Conservation (phyloP, 768 basidiomycete genomes). For the Lactarius sanguifluus region DNA sequence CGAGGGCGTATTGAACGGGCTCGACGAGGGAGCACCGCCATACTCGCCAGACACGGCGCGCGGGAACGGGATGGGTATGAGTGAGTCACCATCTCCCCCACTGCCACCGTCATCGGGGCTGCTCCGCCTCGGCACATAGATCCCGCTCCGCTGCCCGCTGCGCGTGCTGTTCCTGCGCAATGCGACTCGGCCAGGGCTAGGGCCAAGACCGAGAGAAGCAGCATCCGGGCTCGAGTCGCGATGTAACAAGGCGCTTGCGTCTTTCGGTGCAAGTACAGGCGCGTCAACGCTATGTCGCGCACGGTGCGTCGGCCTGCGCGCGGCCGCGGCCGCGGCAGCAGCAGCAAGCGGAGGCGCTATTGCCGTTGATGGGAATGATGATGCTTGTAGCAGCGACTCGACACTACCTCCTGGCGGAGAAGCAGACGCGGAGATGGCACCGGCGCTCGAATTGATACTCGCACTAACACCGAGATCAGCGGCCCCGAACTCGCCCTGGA, state of each 20-base stretch:
- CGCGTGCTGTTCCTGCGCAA: conserved; percentile 52
- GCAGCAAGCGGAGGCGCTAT: neutral
- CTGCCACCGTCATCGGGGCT: conserved; percentile 23
- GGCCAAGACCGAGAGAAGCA: conserved; percentile 35
- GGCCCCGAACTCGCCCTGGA: conserved; percentile 2
- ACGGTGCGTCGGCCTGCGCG: conserved; percentile 59
- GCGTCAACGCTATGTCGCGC: conserved; percentile 63
- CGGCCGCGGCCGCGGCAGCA: conserved; percentile 34
- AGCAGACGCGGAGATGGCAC: neutral
- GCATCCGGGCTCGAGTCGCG: conserved; percentile 60
- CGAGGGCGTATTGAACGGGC: conserved; percentile 28
- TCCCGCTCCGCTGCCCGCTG: conserved; percentile 15
- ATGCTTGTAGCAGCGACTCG: conserved; percentile 45
- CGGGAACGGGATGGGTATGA: conserved; percentile 59
- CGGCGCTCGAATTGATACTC: neutral
- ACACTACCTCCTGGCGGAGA: conserved; percentile 33
- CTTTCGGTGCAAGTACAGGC: conserved; percentile 41
- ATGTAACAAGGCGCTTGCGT: conserved; percentile 35
- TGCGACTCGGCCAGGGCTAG: conserved; percentile 42
- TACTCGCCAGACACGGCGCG: conserved; percentile 56
- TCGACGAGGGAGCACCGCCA: conserved; percentile 37
- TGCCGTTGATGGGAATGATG: neutral
- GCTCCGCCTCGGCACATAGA: conserved; percentile 21
- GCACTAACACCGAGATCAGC: conserved; percentile 4
- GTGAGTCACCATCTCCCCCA: conserved; percentile 35